Evolutionary conservation across 2,329 filamentous ascomycete genomes (phyloP), one percentile per base, ranked within the genome.

Genomic region (Trichophaea hybrida): DNA sequence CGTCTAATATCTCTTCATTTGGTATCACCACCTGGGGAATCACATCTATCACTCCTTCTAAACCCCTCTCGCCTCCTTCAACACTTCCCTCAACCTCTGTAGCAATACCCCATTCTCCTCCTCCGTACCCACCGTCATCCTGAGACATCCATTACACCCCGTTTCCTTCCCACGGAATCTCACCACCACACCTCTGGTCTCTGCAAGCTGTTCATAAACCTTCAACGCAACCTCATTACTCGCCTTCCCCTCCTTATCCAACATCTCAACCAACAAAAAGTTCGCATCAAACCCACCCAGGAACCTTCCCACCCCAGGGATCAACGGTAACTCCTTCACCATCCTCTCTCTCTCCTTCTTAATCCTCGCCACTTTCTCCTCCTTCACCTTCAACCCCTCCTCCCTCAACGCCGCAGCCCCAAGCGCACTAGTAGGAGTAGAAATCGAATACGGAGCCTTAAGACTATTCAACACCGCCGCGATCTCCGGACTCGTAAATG

Each of bases 381-480:
- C 76, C 90, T 96, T 95, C 12, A 84, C 77, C 0, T 76, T 74
- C 49, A 97, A 72, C 33, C 90, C 90, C 15, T 76, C 73, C 0
- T 77, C 74, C 1, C 80, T 77, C 43, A 97, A 75, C 2, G 88
- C 90, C 24, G 84, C 80, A 40, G 77, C 79, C 1, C 90, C 93
- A 15, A 98, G 77, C 38, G 84, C 82, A 68, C 84, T 89, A 1
- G 91, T 96, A 0, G 88, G 88, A 68, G 84, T 91, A 3, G 88
- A 85, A 68, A 98, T 84, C 73, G 96, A 97, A 75, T 98, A 98
- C 0, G 93, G 93, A 0, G 93, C 91, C 74, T 97, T 97, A 69
- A 98, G 78, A 70, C 79, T 89, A 75, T 98, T 98, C 58, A 98
- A 78, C 10, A 98, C 76, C 13, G 75, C 73, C 1, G 91, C 89